Conservation (phyloP, 345 rosid genomes). For the Gynandropsis gynandra region DNA sequence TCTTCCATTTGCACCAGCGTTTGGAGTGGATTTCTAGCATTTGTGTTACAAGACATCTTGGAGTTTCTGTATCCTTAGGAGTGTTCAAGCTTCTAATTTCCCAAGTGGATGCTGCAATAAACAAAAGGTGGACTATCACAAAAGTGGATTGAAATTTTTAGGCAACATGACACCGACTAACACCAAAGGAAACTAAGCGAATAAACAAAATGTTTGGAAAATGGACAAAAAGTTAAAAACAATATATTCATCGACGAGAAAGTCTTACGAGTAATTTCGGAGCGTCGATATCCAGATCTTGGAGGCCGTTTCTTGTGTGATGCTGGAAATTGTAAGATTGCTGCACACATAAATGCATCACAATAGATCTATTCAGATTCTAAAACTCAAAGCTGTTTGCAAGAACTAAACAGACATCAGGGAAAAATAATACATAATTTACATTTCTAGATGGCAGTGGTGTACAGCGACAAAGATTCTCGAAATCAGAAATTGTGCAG, state of each 20-base stretch:
- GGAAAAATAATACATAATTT: slow-evolving; percentile 12
- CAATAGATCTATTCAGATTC: slow-evolving; percentile 1
- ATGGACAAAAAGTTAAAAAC: neutral
- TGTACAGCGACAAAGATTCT: slow-evolving; percentile 4
- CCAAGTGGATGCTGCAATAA: slow-evolving; percentile 81
- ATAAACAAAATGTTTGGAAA: neutral
- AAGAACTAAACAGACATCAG: neutral
- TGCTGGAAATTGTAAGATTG: slow-evolving; percentile 88
- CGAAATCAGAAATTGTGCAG: slow-evolving; percentile 7
- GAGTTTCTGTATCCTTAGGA: slow-evolving; percentile 47
- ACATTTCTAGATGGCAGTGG: slow-evolving; percentile 14
- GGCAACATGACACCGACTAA: neutral
- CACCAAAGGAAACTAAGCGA: neutral
- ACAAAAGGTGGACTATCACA: slow-evolving; percentile 18
- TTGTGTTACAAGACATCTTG: slow-evolving; percentile 73
- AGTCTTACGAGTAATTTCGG: slow-evolving; percentile 66
- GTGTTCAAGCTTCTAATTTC: slow-evolving; percentile 63
- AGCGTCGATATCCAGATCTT: slow-evolving; percentile 79
- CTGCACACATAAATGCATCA: slow-evolving; percentile 39
- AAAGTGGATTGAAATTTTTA: neutral
- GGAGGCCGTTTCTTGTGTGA: slow-evolving; percentile 65
- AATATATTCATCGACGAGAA: slow-evolving; percentile 7
- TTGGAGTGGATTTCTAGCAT: slow-evolving; percentile 69
- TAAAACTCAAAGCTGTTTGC: neutral
- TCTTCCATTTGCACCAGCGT: slow-evolving; percentile 82